Evolutionary conservation across 768 basidiomycete genomes (phyloP), one percentile per base, ranked within the genome.

Genomic region (Leccinum variicolor): DNA sequence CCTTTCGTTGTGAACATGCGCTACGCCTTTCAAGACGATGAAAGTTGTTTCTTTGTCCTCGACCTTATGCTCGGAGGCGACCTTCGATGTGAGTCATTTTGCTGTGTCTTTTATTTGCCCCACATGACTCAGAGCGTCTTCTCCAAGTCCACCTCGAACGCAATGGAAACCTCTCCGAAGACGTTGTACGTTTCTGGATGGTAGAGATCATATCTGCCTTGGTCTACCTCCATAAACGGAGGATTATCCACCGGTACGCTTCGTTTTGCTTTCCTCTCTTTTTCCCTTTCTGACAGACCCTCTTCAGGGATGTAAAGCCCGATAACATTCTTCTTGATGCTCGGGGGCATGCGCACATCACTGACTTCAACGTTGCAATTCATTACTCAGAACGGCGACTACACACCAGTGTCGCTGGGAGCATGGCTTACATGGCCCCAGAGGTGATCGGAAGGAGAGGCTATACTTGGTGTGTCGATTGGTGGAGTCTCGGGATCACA

Each of bases 381-480:
- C 96, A 98, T 72, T 98, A 94, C 71, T 96, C 95, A 11, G 90
- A 92, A 58, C 81, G 88, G 53, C 83, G 95, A 34, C 67, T 90
- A 59, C 88, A 98, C 73, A 94, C 92, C 0, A 93, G 92, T 58
- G 90, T 99, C 15, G 96, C 97, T 7, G 97, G 97, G 4, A 94
- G 92, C 67, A 95, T 99, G 93, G 96, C 97, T 0, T 99, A 99
- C 76, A 99, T 99, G 97, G 95, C 95, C 10, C 95, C 96, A 0
- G 94, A 99, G 72, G 89, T 99, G n/a, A 80, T 98, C 46, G 84
- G 83, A 52, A 87, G 90, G 67, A 88, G 86, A 67, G 97, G 97
- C 15, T 99, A 99, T 73, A 89, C 90, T 4, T 94, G 92, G 82
- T 86, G 86, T 50, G 83, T 92, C 51, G 95, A 98, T 70, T 97